Percentiles rank a stretch among this genome's conserved stretches.
These are phyloP conservation scores for Trypanosomatidae sp. DNA, from an alignment of 208 protist species.

Conservation along the genomic window DNA sequence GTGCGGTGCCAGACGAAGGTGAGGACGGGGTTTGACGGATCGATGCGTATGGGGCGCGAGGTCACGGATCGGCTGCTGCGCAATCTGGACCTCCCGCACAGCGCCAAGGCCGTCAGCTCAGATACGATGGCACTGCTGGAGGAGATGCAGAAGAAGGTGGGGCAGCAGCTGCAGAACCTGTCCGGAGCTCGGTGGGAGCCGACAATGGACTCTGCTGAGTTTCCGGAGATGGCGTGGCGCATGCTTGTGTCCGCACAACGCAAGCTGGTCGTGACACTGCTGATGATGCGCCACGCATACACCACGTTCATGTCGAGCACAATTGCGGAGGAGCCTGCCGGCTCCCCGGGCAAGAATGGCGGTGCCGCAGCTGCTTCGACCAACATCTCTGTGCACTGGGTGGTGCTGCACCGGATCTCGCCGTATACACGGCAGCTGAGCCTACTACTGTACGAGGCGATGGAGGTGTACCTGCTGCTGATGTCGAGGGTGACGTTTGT, in stretches of 20 bases:
- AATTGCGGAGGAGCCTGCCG: slow-evolving; percentile 21
- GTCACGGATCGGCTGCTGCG: slow-evolving; percentile 61
- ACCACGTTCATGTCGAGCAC: slow-evolving; percentile 80
- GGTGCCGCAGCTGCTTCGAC: slow-evolving; percentile 22
- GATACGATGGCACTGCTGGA: slow-evolving; percentile 43
- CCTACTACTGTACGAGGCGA: slow-evolving; percentile 66
- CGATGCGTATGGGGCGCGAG: slow-evolving; percentile 74
- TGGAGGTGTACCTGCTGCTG: slow-evolving; percentile 76
- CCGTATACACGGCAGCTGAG: slow-evolving; percentile 62
- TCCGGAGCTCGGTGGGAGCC: slow-evolving; percentile 61
- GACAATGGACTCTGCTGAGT: slow-evolving; percentile 79
- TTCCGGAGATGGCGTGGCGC: slow-evolving; percentile 65
- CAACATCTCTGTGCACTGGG: slow-evolving; percentile 81
- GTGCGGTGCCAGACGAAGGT: slow-evolving; percentile 73
- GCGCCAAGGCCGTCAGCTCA: slow-evolving; percentile 54
- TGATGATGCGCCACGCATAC: slow-evolving; percentile 85
- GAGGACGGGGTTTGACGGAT: slow-evolving; percentile 67
- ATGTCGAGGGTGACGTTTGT: slow-evolving; percentile 68
- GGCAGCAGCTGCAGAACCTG: slow-evolving; percentile 45
- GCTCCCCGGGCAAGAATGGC: slow-evolving; percentile 4
- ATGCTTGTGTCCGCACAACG: slow-evolving; percentile 57
- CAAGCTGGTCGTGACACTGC: slow-evolving; percentile 60
- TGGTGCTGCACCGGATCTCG: slow-evolving; percentile 78
- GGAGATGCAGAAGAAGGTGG: slow-evolving; percentile 65
- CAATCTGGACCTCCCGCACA: slow-evolving; percentile 84